phyloP scores from a whole-genome alignment of 495 filamentous ascomycete species.

The Aspergillus steynii region DNA sequence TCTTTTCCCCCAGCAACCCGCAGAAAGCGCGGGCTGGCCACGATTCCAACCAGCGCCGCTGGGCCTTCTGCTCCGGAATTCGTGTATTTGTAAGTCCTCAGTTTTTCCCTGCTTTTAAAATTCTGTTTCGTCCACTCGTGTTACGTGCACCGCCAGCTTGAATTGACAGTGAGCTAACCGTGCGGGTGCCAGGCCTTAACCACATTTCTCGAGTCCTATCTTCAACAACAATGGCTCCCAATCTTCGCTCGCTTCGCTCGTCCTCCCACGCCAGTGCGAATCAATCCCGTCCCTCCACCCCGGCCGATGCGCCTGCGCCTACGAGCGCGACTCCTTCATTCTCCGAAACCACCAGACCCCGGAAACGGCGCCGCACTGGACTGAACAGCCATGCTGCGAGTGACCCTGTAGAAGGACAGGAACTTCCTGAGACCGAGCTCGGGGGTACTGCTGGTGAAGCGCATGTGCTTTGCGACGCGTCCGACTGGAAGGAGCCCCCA shows the following conservation, averaged over 20 bases:
- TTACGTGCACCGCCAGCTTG: background rate
- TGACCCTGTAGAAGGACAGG: conserved; percentile 18
- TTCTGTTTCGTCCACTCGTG: background rate
- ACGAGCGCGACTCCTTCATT: conserved; percentile 20
- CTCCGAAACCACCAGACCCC: conserved; percentile 25
- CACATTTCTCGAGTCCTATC: conserved; percentile 22
- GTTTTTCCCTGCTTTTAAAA: background rate
- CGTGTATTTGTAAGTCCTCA: conserved; percentile 22
- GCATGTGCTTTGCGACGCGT: conserved; percentile 25
- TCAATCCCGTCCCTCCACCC: conserved; percentile 33
- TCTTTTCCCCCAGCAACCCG: conserved; percentile 33
- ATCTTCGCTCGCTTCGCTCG: conserved; percentile 35
- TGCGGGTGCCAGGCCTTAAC: conserved; percentile 17
- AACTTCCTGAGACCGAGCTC: conserved; percentile 4
- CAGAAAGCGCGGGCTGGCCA: conserved; percentile 35
- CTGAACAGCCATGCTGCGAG: conserved; percentile 24
- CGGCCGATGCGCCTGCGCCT: conserved; percentile 16
- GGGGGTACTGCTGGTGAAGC: conserved; percentile 10
- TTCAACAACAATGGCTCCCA: conserved; percentile 30
- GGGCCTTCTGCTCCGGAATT: conserved; percentile 26
- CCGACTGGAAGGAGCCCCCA: conserved; percentile 72
- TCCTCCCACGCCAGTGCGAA: conserved; percentile 30
- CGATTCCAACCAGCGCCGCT: conserved; percentile 34
- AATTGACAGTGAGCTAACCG: conserved; percentile 18
- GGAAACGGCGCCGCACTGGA: conserved; percentile 32